Conservation (phyloP, 257 asterid genomes). For the Knoxia roxburghii region DNA sequence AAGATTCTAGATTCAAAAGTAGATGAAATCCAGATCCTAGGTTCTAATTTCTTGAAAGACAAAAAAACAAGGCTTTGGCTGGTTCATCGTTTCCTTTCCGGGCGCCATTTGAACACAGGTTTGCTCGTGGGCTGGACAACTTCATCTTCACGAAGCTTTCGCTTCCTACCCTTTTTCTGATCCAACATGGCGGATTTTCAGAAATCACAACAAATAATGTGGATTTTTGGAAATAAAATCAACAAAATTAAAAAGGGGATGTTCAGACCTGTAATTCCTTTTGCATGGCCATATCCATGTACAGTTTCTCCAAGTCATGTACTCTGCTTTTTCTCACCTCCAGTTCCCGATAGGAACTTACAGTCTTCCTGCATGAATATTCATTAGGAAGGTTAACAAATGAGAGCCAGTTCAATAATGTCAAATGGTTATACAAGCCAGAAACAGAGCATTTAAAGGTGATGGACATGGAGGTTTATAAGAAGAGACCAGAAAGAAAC, state of each 20-base stretch:
- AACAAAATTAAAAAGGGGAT: too few species aligned
- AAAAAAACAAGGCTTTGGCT: not conserved
- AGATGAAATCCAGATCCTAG: too few species aligned
- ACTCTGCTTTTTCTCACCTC: slow-evolving; percentile 69
- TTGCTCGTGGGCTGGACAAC: slow-evolving; percentile 45
- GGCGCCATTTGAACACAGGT: slow-evolving; percentile 78
- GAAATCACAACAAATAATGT: not conserved
- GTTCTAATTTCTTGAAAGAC: too few species aligned
- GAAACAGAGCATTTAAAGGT: not conserved
- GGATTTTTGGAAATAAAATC: not conserved
- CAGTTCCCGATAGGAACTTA: slow-evolving; percentile 64
- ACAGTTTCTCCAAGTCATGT: slow-evolving; percentile 60
- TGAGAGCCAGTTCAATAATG: not conserved
- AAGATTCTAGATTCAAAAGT: too few species aligned
- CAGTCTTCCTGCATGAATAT: slow-evolving; percentile 45
- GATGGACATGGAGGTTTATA: not conserved
- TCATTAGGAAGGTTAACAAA: not conserved
- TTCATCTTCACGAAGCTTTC: slow-evolving; percentile 85
- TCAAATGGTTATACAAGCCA: not conserved
- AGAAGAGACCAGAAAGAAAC: too few species aligned
- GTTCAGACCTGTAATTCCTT: slow-evolving; percentile 66
- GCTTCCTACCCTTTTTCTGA: slow-evolving; percentile 82
- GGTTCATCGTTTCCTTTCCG: slow-evolving; percentile 60
- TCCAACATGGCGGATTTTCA: slow-evolving; percentile 2
- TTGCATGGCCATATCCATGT: slow-evolving; percentile 76